phyloP scores from a whole-genome alignment of 2,329 filamentous ascomycete species.

The Zymoseptoria crescenta region DNA sequence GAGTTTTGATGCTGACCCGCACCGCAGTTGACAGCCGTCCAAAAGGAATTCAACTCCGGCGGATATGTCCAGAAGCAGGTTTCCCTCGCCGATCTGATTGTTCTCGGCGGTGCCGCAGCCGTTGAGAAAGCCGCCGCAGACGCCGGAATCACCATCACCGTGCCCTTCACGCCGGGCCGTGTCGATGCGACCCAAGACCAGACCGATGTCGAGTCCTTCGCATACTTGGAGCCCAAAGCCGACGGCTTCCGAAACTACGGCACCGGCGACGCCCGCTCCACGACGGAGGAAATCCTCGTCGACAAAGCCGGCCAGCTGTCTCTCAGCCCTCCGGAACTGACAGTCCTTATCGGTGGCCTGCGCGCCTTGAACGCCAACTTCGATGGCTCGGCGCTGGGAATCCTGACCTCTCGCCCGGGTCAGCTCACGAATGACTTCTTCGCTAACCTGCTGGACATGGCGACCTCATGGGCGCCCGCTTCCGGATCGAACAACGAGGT shows the following conservation, averaged over 20 bases:
- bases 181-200: slow-evolving; percentile 63
- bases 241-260: slow-evolving; percentile 79
- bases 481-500: slow-evolving; percentile 44
- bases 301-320: slow-evolving; percentile 65
- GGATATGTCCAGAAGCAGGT: slow-evolving; percentile 58
- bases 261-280: slow-evolving; percentile 51
- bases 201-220: slow-evolving; percentile 59
- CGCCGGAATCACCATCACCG: slow-evolving; percentile 41
- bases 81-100: slow-evolving; percentile 68
- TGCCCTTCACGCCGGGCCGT: slow-evolving; percentile 67
- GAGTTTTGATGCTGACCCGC: background rate
- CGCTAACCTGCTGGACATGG: slow-evolving; percentile 64
- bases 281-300: slow-evolving; percentile 61
- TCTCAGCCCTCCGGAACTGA: slow-evolving; percentile 62
- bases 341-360: slow-evolving; percentile 63
- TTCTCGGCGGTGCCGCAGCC: slow-evolving; percentile 62
- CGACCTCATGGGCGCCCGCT: slow-evolving; percentile 55
- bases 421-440: slow-evolving; percentile 74
- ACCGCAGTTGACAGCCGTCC: slow-evolving; percentile 52
- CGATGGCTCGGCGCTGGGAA: slow-evolving; percentile 58
- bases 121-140: slow-evolving; percentile 61
- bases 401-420: slow-evolving; percentile 61
- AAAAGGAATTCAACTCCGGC: slow-evolving; percentile 57
- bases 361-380: slow-evolving; percentile 63
- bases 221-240: slow-evolving; percentile 58